These are phyloP conservation scores for Saussurea involucrata DNA, from an alignment of 129 eudicot genomes.

Conservation along the genomic window DNA sequence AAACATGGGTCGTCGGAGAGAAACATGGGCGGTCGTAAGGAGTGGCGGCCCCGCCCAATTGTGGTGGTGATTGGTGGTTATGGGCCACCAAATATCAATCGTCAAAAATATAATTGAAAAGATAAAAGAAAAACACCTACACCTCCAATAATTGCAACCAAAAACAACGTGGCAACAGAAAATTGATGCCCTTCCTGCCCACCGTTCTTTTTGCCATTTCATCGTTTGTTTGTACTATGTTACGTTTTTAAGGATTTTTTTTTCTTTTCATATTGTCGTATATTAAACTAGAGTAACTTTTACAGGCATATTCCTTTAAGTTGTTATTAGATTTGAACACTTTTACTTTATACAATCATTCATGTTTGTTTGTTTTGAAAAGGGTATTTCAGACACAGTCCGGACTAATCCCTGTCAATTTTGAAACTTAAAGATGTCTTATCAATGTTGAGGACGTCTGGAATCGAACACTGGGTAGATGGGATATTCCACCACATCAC, in stretches of 20 bases:
- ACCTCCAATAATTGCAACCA: constrained; percentile 6
- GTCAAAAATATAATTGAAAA: neutral
- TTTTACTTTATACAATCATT: no score
- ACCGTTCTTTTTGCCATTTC: constrained; percentile 10
- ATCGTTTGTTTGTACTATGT: neutral
- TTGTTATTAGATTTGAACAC: no score
- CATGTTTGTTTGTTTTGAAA: no score
- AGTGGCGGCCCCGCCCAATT: neutral
- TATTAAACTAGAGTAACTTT: no score
- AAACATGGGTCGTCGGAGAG: neutral
- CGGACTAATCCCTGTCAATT: no score
- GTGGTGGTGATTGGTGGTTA: neutral
- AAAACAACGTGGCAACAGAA: neutral
- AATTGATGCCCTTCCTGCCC: neutral
- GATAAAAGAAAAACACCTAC: neutral
- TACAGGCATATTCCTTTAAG: no score
- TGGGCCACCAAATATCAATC: neutral
- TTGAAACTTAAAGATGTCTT: no score
- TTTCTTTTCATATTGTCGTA: no score
- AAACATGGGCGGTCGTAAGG: neutral
- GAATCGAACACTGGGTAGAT: no score
- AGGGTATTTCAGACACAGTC: no score
- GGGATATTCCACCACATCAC: no score
- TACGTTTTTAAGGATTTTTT: neutral
- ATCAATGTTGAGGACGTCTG: no score